Conservation (phyloP, 768 basidiomycete species). For the Russula emetica region DNA sequence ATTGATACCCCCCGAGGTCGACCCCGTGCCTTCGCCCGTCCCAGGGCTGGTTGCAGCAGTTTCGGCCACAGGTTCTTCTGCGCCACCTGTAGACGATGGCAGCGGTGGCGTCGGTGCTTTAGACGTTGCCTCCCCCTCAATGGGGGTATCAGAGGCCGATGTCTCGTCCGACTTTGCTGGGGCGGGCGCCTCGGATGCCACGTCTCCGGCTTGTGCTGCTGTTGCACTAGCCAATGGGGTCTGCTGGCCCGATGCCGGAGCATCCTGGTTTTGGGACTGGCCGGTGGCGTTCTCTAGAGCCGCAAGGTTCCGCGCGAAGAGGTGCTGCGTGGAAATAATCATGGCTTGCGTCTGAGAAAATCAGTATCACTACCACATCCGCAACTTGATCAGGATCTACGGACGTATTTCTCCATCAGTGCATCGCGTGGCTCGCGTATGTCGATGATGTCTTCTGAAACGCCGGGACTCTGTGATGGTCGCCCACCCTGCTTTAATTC, state of each 20-base stretch:
- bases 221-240: conserved; percentile 26
- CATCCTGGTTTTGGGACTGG: conserved; percentile 11
- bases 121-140: conserved; percentile 21
- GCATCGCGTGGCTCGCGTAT: conserved; percentile 31
- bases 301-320: conserved; percentile 40
- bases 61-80: conserved; percentile 15
- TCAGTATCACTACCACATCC: conserved; percentile 4
- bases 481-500: conserved; percentile 55
- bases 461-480: conserved; percentile 49
- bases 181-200: conserved; percentile 25
- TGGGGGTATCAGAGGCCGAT: conserved; percentile 27
- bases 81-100: conserved; percentile 25
- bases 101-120: conserved; percentile 28
- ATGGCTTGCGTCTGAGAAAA: conserved; percentile 74
- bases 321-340: conserved; percentile 84
- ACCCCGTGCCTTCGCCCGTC: conserved; percentile 9
- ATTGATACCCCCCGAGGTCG: conserved; percentile 36
- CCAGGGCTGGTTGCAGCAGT: conserved; percentile 13
- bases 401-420: conserved; percentile 40
- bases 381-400: conserved; percentile 23
- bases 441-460: conserved; percentile 68
- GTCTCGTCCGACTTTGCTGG: conserved; percentile 26
- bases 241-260: conserved; percentile 27
- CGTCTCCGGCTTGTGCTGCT: conserved; percentile 22
- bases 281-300: conserved; percentile 14